Base-by-base conservation (phyloP, 192 early-diverging fungal genomes). In the Coemansia sp. region DNA sequence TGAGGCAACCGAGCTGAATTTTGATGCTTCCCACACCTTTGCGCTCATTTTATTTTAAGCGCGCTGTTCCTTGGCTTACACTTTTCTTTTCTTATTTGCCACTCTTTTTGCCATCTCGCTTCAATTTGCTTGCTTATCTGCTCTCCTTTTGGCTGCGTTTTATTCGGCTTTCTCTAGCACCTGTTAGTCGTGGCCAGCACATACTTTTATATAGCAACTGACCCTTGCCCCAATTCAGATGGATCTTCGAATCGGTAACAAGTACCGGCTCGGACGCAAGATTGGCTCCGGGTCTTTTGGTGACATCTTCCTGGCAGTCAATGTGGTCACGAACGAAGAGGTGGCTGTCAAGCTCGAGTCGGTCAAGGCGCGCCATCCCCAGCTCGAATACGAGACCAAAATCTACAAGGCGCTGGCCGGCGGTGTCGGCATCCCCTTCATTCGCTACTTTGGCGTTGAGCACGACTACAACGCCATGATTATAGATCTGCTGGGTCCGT, bases 321-420 rank as follows among this genome's bases (percentile, higher is more conserved):
- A 92, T 68, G 82, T 93, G 25, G 84, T 91, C 70, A 93, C 91
- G 55, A 90, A 90, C 56, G 94, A 99, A 70, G 93, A 98, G 72
- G 93, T 99, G 10, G 97, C 96, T 44, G 93, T 97, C 79, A 99
- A 99, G 80, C 84, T 99, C 31, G 97, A 99, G 83, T 86, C 88
- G 15, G 86, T 92, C 50, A 92, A 91, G 80, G 93, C 96, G 26
- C 91, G 92, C 71, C 96, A 99, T 65, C 94, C 94, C 52, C 96
- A 98, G 73, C 83, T 99, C 9, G 96, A 97, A 77, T 98, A 97
- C 74, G 97, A 99, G 70, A 88, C 94, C 36, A 87, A 89, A 71
- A 94, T 99, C 21, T 98, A 98, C 85, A 94, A 93, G 72, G 82
- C 91, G 14, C 84, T 99, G 55, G 92, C 93, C 7, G 94, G 95